A percentile compares a stretch with the other conserved stretches of the same genome.
Conservation (phyloP, 768 basidiomycete species). For the Amanita phalloides region DNA sequence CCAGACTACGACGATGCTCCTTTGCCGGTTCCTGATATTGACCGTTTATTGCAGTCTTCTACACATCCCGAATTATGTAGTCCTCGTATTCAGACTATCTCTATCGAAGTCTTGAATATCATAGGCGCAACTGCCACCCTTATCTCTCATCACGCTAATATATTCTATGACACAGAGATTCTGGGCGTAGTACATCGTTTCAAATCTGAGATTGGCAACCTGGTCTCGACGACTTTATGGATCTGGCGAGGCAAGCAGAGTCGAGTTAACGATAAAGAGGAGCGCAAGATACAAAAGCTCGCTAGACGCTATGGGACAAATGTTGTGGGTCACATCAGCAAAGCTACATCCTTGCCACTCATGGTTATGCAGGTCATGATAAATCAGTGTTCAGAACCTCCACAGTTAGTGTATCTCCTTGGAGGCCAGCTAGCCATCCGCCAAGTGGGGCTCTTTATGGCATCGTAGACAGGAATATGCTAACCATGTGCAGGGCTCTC, state of each 20-base stretch:
- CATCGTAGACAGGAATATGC: neutral
- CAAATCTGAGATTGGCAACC: constrained; percentile 53
- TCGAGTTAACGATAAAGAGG: constrained; percentile 45
- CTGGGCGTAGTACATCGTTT: constrained; percentile 59
- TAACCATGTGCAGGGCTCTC: constrained; percentile 38
- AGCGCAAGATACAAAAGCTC: constrained; percentile 57
- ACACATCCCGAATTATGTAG: constrained; percentile 13
- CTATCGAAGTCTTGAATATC: constrained; percentile 64
- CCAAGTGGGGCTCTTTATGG: constrained; percentile 37
- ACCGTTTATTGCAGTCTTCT: constrained; percentile 26
- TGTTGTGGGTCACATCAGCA: constrained; percentile 31
- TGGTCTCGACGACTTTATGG: constrained; percentile 67
- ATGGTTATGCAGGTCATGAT: constrained; percentile 26
- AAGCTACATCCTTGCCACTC: neutral
- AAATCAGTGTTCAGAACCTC: constrained; percentile 53
- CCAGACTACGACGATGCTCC: constrained; percentile 24
- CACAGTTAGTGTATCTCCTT: constrained; percentile 48
- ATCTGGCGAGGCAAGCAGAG: constrained; percentile 60
- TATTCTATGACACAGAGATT: constrained; percentile 70
- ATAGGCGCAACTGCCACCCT: constrained; percentile 36
- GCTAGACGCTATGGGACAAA: constrained; percentile 63
- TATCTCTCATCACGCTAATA: constrained; percentile 31
- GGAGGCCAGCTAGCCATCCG: constrained; percentile 67
- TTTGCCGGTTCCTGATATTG: constrained; percentile 39
- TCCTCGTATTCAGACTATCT: constrained; percentile 41